Conservation (phyloP, 1,284 basidiomycete species). For the Psilocybe mexicana region DNA sequence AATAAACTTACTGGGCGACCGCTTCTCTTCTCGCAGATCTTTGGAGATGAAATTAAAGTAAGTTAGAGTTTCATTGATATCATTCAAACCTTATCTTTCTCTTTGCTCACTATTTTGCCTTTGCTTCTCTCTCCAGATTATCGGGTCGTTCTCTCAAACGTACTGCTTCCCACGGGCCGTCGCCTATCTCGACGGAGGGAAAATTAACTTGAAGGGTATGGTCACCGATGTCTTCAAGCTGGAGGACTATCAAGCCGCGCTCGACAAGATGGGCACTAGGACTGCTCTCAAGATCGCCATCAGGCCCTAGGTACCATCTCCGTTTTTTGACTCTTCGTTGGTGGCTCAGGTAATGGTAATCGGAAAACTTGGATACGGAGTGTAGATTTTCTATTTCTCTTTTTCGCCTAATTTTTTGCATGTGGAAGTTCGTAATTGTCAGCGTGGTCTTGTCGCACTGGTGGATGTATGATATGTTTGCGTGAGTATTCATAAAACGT, state of each 20-base stretch:
- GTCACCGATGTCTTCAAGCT: constrained; percentile 78
- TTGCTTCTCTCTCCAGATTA: constrained; percentile 56
- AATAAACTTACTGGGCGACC: not conserved
- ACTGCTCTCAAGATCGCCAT: constrained; percentile 30
- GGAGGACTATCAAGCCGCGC: constrained; percentile 75
- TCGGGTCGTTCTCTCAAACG: constrained; percentile 85
- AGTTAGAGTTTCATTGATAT: constrained; percentile 21
- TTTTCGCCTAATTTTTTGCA: too few species aligned
- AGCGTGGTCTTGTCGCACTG: too few species aligned
- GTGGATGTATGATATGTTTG: too few species aligned
- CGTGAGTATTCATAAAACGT: too few species aligned
- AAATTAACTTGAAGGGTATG: constrained; percentile 83
- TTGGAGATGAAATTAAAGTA: constrained; percentile 83
- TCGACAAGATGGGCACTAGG: constrained; percentile 81
- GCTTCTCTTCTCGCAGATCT: constrained; percentile 48
- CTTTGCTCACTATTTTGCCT: not conserved
- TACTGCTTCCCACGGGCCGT: constrained; percentile 88
- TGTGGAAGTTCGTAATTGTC: too few species aligned
- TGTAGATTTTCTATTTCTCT: too few species aligned
- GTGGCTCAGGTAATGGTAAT: not conserved
- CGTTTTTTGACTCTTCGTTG: not conserved
- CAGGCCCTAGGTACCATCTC: constrained; percentile 14
- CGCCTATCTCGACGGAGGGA: constrained; percentile 82
- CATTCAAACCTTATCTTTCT: too few species aligned
- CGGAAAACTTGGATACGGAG: not conserved